Base-by-base conservation (phyloP, 305 asterid genomes). In the Solanum aculeatissimum region DNA sequence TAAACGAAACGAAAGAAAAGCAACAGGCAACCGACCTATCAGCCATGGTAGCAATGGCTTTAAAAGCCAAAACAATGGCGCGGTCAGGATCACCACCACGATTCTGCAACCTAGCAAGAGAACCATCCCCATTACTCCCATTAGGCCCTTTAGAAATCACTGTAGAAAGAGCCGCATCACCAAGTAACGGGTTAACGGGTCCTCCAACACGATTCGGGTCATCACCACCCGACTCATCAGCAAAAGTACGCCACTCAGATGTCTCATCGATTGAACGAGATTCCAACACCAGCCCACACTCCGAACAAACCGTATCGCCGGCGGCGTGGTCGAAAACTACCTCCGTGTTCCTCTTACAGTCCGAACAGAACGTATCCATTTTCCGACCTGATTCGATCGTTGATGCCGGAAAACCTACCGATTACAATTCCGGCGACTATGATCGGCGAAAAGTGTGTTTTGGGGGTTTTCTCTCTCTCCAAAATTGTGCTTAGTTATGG, bases 1-100 rank as follows among this genome's bases (percentile, higher is more conserved):
- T 38, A 25, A 63, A 63, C 70, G 6, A 42, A 69, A 40, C 12
- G 25, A 69, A 69, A 69, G 23, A 9, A 10, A 10, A 9, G 78
- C 54, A 43, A 45, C 80, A 23, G 32, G 23, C 27, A 47, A 47
- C 81, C 13, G 23, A 75, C 91, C 89, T 89, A 87, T 89, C 91
- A 72, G 91, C 91, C 91, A 89, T 87, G 65, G 81, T 85, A 89
- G 88, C 88, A 87, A 87, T 89, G 40, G 91, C 85, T 58, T 89
- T 89, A 60, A 89, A 89, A 66, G 88, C 91, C 82, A 87, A 35
- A 32, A 87, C 87, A 78, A 89, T 86, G 29, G 96, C 96, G 4
- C 97, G 90, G 88, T 93, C 98, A 29, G 97, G 98, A 86, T 93
- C 98, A 75, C 98, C 97, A 13, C 97, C 96, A 68, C 98, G 92